Base-by-base conservation (phyloP, 164 flowering plant species). In the Echeveria elegans region DNA sequence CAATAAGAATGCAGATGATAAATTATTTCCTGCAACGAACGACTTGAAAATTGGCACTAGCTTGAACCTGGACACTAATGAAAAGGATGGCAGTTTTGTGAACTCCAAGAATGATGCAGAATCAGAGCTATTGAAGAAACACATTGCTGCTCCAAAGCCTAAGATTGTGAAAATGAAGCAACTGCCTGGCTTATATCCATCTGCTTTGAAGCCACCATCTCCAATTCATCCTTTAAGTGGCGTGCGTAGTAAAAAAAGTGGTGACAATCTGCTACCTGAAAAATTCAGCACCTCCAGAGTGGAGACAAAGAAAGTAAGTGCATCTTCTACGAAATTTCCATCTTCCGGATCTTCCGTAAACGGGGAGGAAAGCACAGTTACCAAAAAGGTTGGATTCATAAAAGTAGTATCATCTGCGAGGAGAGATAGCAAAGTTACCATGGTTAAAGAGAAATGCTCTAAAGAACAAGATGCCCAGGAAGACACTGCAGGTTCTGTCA, bases 401-500 rank as follows among this genome's bases (percentile, higher is more conserved):
- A 73, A 79, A 70, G 72, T 60, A 60, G 72, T 56, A 4, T 34
- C 83, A 63, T 69, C 77, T 60, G 36, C 41, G 66, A 73, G 50
- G 64, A 77, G 61, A 70, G 76, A 75, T 32, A 66, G 53, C 72
- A 66, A 43, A 72, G 47, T 19, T 9, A 56, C 37, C 48, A 70
- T 50, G 48, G 60, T 45, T 21, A 67, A 74, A 68, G 23, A 41
- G 38, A 47, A 74, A 53, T 50, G 67, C 32, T 28, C 63, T 18
- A 18, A 38, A 26, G 60, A 41, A 53, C 71, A 72, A 14, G 53
- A 59, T 47, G 68, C 53, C 30, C 29, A 64, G 67, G 82, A 79
- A 31, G 79, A 82, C 36, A 79, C 78, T 14, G 70, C 74, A 68
- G 72, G 71, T 76, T 75, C 75, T 65, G 66, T 77, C 65, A 70